Conservation (phyloP, 2,329 filamentous ascomycete genomes). For the Sarocladium strictum region DNA sequence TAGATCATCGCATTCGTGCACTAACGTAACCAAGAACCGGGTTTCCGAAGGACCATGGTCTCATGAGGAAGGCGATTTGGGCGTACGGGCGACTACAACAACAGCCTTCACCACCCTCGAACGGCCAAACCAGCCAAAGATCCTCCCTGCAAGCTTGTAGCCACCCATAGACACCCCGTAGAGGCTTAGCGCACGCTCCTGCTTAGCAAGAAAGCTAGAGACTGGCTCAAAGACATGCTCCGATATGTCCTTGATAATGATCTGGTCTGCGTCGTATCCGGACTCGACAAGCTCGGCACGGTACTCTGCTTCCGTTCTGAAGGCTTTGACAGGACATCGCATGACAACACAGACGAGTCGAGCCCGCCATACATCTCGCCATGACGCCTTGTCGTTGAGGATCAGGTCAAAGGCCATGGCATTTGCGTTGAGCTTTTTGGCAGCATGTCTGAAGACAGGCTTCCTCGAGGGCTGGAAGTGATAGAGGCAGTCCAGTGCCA, state of each 20-base stretch:
- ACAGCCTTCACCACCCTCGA: slow-evolving; percentile 28
- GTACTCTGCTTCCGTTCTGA: slow-evolving; percentile 41
- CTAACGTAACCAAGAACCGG: no score
- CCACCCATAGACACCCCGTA: slow-evolving; percentile 31
- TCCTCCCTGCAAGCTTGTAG: slow-evolving; percentile 28
- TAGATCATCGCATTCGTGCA: no score
- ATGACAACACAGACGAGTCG: slow-evolving; percentile 38
- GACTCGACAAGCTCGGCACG: slow-evolving; percentile 34
- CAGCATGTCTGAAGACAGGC: slow-evolving; percentile 37
- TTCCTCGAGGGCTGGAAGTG: slow-evolving; percentile 48
- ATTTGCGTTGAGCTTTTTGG: slow-evolving; percentile 35
- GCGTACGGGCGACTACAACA: slow-evolving; percentile 25
- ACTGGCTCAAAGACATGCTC: slow-evolving; percentile 46
- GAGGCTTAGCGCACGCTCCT: slow-evolving; percentile 25
- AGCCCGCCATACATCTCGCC: slow-evolving; percentile 26
- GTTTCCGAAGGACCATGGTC: no score
- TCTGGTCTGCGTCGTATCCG: slow-evolving; percentile 37
- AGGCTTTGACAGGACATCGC: slow-evolving; percentile 42
- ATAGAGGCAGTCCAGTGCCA: slow-evolving; percentile 51
- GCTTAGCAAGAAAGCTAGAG: slow-evolving; percentile 33
- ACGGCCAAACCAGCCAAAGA: slow-evolving; percentile 33
- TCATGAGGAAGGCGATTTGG: no score
- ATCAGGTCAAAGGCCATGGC: slow-evolving; percentile 52
- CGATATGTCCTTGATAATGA: slow-evolving; percentile 44
- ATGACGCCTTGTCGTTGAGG: slow-evolving; percentile 25